A percentile compares a stretch with the other conserved stretches of the same genome.
Evolutionary conservation across 768 basidiomycete species (phyloP).

Genomic region (Guyanaporus albipodus): DNA sequence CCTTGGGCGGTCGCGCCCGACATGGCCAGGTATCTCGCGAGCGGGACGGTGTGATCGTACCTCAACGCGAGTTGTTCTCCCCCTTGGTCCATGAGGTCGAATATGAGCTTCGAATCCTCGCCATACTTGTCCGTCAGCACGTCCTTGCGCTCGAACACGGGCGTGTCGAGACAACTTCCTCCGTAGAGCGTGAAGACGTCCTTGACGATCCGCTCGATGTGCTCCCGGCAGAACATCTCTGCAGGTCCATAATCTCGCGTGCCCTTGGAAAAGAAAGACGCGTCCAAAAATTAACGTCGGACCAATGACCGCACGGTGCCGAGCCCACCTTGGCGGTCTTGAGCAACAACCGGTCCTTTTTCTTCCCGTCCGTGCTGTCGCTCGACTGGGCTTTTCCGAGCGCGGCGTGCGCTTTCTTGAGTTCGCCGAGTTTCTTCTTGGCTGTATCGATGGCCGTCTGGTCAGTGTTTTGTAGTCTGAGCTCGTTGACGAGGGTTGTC

Average conservation of each 20-base stretch:
- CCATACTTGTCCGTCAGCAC: constrained; percentile 96
- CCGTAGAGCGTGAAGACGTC: constrained; percentile 87
- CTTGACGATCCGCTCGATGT: constrained; percentile 86
- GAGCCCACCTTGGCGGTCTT: constrained; percentile 88
- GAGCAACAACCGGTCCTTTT: constrained; percentile 67
- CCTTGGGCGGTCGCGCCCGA: constrained; percentile 72
- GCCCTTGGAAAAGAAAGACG: constrained; percentile 48
- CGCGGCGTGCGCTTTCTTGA: constrained; percentile 55
- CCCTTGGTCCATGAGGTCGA: constrained; percentile 95
- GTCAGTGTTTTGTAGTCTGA: constrained; percentile 55
- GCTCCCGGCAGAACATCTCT: constrained; percentile 89
- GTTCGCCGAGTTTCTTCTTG: constrained; percentile 65
- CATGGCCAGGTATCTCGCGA: constrained; percentile 96
- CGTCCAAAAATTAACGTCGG: constrained; percentile 2
- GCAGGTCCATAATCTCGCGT: constrained; percentile 92
- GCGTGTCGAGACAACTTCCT: constrained; percentile 91
- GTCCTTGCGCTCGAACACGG: constrained; percentile 97
- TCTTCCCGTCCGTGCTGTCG: constrained; percentile 48
- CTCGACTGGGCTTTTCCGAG: constrained; percentile 29
- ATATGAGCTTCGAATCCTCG: constrained; percentile 96
- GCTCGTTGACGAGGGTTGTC: constrained; percentile 55
- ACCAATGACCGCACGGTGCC: constrained; percentile 5
- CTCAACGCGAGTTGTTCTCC: constrained; percentile 93
- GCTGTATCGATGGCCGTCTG: constrained; percentile 50
- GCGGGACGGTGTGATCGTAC: constrained; percentile 96